Percentiles rank a stretch among this genome's conserved stretches.
phyloP scores from a whole-genome alignment of 2,329 filamentous ascomycete species.

The Sarocladiaceae sp. region DNA sequence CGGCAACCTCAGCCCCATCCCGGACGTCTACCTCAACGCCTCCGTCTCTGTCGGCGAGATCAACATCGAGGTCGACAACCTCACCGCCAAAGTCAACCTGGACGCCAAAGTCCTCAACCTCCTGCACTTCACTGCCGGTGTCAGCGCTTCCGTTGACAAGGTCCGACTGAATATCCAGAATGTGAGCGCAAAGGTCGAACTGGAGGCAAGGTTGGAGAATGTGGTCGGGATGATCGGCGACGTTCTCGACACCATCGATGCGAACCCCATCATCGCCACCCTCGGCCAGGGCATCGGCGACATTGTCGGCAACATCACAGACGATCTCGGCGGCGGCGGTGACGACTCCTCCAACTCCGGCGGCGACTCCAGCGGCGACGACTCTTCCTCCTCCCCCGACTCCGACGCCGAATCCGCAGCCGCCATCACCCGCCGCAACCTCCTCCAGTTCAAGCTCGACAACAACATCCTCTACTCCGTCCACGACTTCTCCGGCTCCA shows the following conservation, averaged over 20 bases:
- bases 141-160: slow-evolving; percentile 51
- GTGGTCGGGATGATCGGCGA: slow-evolving; percentile 53
- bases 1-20: slow-evolving; percentile 35
- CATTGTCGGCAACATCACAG: slow-evolving; percentile 27
- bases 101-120: slow-evolving; percentile 35
- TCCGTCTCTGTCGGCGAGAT: slow-evolving; percentile 52
- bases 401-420: slow-evolving; percentile 2
- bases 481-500: slow-evolving; percentile 52
- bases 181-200: slow-evolving; percentile 49
- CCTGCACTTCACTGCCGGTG: slow-evolving; percentile 54
- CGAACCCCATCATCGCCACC: slow-evolving; percentile 53
- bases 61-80: slow-evolving; percentile 50
- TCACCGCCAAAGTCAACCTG: slow-evolving; percentile 37
- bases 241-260: slow-evolving; percentile 51
- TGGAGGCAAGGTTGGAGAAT: slow-evolving; percentile 55
- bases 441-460: slow-evolving; percentile 37
- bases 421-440: slow-evolving; percentile 17
- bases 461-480: slow-evolving; percentile 55
- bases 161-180: slow-evolving; percentile 52
- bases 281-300: slow-evolving; percentile 42
- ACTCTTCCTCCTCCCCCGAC: not conserved
- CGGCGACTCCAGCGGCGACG: not conserved
- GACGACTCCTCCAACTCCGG: slow-evolving; percentile 10
- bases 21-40: slow-evolving; percentile 56
- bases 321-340: slow-evolving; percentile 13